Evolutionary conservation across 1,284 basidiomycete genomes (phyloP).

Genomic region (Ustilago lituana): DNA sequence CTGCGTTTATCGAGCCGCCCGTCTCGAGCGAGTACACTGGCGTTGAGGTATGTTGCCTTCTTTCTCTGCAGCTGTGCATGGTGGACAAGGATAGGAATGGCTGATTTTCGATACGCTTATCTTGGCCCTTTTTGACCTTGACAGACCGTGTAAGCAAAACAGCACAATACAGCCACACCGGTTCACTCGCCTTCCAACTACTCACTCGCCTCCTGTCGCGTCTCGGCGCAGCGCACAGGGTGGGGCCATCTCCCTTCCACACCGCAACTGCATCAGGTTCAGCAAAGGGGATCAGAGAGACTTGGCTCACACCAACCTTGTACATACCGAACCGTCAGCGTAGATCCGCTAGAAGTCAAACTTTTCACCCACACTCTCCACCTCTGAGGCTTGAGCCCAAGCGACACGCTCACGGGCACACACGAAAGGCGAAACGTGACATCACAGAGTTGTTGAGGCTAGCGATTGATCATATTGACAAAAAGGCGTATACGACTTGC

Average conservation of each 20-base stretch:
- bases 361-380: no score
- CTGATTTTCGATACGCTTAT: neutral
- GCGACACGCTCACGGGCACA: neutral
- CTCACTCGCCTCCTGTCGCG: no score
- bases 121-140: neutral
- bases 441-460: no score
- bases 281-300: no score
- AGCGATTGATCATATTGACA: no score
- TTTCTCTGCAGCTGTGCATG: no score
- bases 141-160: conserved; percentile 6
- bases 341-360: neutral
- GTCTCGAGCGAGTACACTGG: conserved; percentile 86
- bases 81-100: no score
- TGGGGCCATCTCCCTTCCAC: no score
- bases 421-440: no score
- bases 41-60: conserved; percentile 71
- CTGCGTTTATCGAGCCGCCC: conserved; percentile 83
- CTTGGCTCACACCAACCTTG: neutral
- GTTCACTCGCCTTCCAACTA: neutral
- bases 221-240: no score
- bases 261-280: neutral
- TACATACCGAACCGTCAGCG: neutral
- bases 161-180: neutral
- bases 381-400: neutral
- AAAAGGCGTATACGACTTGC: no score